A percentile compares a stretch with the other conserved stretches of the same genome.
Evolutionary conservation across 2,329 filamentous ascomycete species (phyloP).

Genomic region (Fusarium torreyae): DNA sequence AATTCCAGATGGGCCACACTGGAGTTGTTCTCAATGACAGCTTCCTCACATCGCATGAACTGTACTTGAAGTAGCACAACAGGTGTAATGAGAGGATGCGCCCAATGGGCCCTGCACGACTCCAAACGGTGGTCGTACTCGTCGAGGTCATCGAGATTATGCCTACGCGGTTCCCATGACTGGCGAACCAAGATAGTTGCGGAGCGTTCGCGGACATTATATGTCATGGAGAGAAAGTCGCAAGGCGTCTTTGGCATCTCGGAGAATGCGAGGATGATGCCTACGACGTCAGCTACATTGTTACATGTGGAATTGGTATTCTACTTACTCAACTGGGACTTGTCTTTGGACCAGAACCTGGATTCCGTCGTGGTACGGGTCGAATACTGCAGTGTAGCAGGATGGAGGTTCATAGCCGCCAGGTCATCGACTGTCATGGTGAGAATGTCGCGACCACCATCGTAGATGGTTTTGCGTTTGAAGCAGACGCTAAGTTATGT

Average conservation of each 20-base stretch:
- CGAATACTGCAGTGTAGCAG: constrained; percentile 58
- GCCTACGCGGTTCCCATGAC: constrained; percentile 59
- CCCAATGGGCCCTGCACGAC: constrained; percentile 61
- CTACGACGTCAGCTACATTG: constrained; percentile 42
- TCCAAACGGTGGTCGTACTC: constrained; percentile 64
- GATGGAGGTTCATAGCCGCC: constrained; percentile 56
- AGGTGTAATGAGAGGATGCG: constrained; percentile 62
- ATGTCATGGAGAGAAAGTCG: constrained; percentile 64
- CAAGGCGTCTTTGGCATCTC: constrained; percentile 61
- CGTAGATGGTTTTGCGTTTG: constrained; percentile 52
- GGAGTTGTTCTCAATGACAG: constrained; percentile 60
- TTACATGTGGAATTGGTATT: not conserved
- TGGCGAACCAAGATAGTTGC: constrained; percentile 61
- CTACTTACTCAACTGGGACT: constrained; percentile 54
- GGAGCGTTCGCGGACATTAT: constrained; percentile 57
- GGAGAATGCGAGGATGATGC: constrained; percentile 63
- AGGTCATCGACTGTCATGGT: constrained; percentile 56
- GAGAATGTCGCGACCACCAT: constrained; percentile 55
- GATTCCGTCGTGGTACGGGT: constrained; percentile 58
- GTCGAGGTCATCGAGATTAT: constrained; percentile 60
- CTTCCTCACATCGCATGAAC: constrained; percentile 61
- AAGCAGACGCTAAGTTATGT: constrained; percentile 54
- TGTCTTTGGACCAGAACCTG: constrained; percentile 58
- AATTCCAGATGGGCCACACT: constrained; percentile 60
- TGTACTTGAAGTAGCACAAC: constrained; percentile 64